phyloP scores from a whole-genome alignment of 2,329 filamentous ascomycete species.

The Beauveria medogensis region DNA sequence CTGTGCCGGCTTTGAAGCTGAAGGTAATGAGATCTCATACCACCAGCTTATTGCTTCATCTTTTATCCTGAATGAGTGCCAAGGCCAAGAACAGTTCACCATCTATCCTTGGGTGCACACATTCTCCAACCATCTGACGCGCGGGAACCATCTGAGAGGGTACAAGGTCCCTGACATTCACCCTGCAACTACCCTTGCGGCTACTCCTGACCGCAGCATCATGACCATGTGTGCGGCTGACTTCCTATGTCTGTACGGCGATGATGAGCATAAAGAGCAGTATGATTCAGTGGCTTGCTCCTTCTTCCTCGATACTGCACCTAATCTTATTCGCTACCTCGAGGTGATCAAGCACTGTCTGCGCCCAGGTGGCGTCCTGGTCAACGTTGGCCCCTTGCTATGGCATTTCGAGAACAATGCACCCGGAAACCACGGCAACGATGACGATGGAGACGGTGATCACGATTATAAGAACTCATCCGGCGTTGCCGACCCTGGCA shows the following conservation, averaged over 20 bases:
- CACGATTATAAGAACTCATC: constrained; percentile 41
- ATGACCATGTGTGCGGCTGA: constrained; percentile 95
- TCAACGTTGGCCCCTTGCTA: constrained; percentile 83
- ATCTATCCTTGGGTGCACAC: constrained; percentile 80
- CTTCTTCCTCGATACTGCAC: constrained; percentile 96
- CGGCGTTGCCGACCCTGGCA: constrained; percentile 82
- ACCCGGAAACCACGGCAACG: constrained; percentile 47
- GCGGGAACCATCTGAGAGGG: constrained; percentile 65
- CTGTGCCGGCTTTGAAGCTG: constrained; percentile 60
- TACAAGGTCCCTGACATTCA: constrained; percentile 77
- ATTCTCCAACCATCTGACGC: constrained; percentile 76
- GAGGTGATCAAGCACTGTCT: constrained; percentile 75
- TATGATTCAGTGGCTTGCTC: constrained; percentile 84
- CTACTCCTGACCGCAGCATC: constrained; percentile 37
- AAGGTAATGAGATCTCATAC: constrained; percentile 95
- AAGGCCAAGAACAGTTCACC: constrained; percentile 52
- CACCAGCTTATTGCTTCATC: constrained; percentile 86
- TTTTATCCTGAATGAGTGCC: constrained; percentile 64
- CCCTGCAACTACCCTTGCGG: constrained; percentile 48
- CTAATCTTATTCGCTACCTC: constrained; percentile 84
- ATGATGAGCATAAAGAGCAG: constrained; percentile 46
- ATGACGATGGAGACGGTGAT: constrained; percentile 42
- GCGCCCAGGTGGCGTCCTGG: constrained; percentile 67
- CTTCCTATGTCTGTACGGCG: constrained; percentile 78
- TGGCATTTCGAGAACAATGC: constrained; percentile 89